Percentiles rank a stretch among this genome's conserved stretches.
Conservation (phyloP, 306 rosid species). For the Vigna hirtella region DNA sequence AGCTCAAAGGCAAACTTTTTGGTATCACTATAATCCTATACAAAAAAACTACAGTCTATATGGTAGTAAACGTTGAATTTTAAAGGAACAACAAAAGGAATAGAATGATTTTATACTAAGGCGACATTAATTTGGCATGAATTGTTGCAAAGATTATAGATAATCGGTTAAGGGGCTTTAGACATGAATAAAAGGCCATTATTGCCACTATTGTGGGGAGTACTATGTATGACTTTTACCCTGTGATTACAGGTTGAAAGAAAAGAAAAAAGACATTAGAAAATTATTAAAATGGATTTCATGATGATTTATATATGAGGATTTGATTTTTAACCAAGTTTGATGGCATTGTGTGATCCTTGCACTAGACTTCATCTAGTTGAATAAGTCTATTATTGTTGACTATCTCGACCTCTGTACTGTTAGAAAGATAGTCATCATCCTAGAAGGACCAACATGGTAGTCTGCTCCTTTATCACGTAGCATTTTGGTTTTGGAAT, state of each 20-base stretch:
- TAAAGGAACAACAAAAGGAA: neutral
- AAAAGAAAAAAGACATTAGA: neutral
- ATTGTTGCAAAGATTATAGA: neutral
- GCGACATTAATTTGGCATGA: neutral
- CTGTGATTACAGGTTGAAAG: neutral
- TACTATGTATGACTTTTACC: neutral
- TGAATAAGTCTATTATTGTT: neutral
- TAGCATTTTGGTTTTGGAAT: constrained; percentile 80
- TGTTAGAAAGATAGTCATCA: constrained; percentile 9
- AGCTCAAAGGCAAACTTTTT: neutral
- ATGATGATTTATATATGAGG: neutral
- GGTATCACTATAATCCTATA: too few species aligned
- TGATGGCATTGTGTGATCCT: neutral
- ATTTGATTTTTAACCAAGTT: neutral
- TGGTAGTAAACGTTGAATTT: neutral
- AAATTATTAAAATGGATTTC: neutral
- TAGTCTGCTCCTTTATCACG: constrained; percentile 53
- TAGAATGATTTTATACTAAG: neutral
- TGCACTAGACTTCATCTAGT: neutral
- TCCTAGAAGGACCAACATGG: neutral
- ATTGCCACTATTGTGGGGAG: neutral
- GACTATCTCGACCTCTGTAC: constrained; percentile 6
- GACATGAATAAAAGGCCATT: neutral
- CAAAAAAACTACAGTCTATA: too few species aligned
- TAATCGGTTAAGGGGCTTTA: neutral